A percentile compares a stretch with the other conserved stretches of the same genome.
phyloP scores from a whole-genome alignment of 768 basidiomycete genomes.

The Postia placenta region DNA sequence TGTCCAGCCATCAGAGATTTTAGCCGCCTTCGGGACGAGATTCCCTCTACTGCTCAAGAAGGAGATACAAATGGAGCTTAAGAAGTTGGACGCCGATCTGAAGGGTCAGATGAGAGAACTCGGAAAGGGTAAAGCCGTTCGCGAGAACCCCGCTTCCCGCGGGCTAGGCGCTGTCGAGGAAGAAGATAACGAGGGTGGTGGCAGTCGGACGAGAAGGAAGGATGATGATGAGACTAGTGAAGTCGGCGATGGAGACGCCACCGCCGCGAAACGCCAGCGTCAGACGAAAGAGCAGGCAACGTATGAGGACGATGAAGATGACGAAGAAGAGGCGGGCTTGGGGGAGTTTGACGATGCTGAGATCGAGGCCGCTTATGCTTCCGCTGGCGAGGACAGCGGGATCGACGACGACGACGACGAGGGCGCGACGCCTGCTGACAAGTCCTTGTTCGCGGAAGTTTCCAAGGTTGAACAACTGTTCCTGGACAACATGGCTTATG shows the following conservation, averaged over 20 bases:
- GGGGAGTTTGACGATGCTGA: conserved; percentile 47
- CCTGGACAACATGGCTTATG: conserved; percentile 51
- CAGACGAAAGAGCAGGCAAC: conserved; percentile 70
- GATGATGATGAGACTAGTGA: conserved; percentile 68
- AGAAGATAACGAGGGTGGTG: conserved; percentile 44
- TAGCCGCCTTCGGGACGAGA: conserved; percentile 60
- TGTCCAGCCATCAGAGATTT: conserved; percentile 63
- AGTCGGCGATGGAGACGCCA: conserved; percentile 77
- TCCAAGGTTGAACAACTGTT: conserved; percentile 45
- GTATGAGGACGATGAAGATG: conserved; percentile 69
- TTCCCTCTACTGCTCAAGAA: conserved; percentile 81
- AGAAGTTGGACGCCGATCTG: conserved; percentile 72
- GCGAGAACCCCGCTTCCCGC: conserved; percentile 35
- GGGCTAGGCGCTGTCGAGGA: conserved; percentile 49
- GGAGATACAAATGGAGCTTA: conserved; percentile 83
- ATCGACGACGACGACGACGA: conserved; percentile 26
- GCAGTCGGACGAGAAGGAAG: conserved; percentile 31
- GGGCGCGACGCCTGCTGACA: conserved; percentile 8
- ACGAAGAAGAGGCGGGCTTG: conserved; percentile 44
- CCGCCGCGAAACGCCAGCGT: conserved; percentile 65
- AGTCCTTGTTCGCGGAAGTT: conserved; percentile 34
- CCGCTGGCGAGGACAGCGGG: conserved; percentile 31
- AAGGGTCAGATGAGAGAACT: conserved; percentile 75
- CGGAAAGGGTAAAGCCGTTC: conserved; percentile 67
- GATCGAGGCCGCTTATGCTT: conserved; percentile 60